A percentile compares a stretch with the other conserved stretches of the same genome.
Evolutionary conservation across 139 green algal genomes (phyloP).

Genomic region (Chlorella sorokiniana): DNA sequence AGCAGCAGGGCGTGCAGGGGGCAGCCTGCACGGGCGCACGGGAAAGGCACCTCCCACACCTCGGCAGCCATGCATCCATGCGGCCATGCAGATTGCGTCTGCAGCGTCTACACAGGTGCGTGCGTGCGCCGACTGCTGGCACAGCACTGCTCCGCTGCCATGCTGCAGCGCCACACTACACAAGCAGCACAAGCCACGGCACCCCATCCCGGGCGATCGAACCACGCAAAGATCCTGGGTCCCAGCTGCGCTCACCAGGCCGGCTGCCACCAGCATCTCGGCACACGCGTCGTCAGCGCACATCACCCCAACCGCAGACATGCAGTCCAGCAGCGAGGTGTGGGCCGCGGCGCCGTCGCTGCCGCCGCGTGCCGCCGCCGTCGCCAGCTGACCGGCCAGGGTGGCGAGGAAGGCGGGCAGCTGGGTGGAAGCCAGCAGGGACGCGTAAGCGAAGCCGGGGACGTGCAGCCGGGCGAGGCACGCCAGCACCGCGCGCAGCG

Average conservation of each 20-base stretch:
- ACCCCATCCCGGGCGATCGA: too few relatives aligned
- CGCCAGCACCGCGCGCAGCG: slow-evolving; percentile 81
- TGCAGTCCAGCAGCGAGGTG: slow-evolving; percentile 79
- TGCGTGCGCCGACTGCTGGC: too few relatives aligned
- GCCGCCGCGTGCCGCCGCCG: slow-evolving; percentile 53
- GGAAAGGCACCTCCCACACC: not conserved
- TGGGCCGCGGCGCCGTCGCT: not conserved
- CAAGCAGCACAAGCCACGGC: too few relatives aligned
- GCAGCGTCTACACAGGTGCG: too few relatives aligned
- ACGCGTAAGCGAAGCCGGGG: slow-evolving; percentile 70
- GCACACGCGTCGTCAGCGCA: slow-evolving; percentile 67
- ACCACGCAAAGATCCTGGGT: not conserved
- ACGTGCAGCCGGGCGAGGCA: slow-evolving; percentile 79
- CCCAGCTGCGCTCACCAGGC: slow-evolving; percentile 49
- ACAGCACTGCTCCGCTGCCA: too few relatives aligned
- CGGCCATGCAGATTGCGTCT: not conserved
- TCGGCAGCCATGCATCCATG: not conserved
- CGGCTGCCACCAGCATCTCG: slow-evolving; percentile 54
- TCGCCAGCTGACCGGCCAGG: slow-evolving; percentile 51
- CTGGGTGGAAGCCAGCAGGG: slow-evolving; percentile 62
- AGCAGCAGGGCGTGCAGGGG: slow-evolving; percentile 61
- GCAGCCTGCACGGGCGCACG: slow-evolving; percentile 44
- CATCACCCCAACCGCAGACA: slow-evolving; percentile 74
- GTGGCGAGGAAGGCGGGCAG: slow-evolving; percentile 69
- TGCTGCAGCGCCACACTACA: too few relatives aligned